Evolutionary conservation across 305 asterid genomes (phyloP), one percentile per base, ranked within the genome.

Genomic region (Rubia balearica): DNA sequence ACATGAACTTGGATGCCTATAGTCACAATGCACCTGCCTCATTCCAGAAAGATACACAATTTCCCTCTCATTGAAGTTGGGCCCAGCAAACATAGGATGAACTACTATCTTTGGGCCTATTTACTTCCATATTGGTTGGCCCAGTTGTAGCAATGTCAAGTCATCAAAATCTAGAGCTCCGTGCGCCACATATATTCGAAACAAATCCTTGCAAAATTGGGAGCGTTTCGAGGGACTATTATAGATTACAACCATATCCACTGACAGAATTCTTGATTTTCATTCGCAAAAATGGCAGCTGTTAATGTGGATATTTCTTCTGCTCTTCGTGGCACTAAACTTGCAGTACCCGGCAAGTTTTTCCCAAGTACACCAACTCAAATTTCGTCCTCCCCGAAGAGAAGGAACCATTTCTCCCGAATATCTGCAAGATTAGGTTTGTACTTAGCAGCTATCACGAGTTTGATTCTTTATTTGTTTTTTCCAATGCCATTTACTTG

Each of bases 361-460:
- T 56, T 62, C 41, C 59, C 75, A 40, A 27, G 48, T 27, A 17
- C 46, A 56, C 73, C 41, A 19, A 72, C 65, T 66, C 77, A 51
- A 46, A 41, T 46, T 69, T 41, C 55, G 14, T 45, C 71, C 60
- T 66, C 75, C 46, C 41, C 51, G 30, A 76, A 70, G 60, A 70
- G 60, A 76, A 80, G 72, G 76, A 48, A 46, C 38, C 55, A 7
- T 60, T 61, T 21, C 56, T 30, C 70, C 77, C 68, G 9, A 71
- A 59, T 80, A 56, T 74, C 73, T 57, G 81, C 81, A 67, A 80
- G 65, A 69, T 71, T 77, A 61, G 81, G 84, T 77, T 17, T 27
- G 24, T 64, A n/a, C 8, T 7, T 16, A 22, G n/a, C 21, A 43
- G 22, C 3, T 16, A 14, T 46, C 12, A 51, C 56, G 24, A 19